These are phyloP conservation scores for Pseudonitzschia delicatissima DNA, from an alignment of 108 stramenopile species.

Conservation along the genomic window DNA sequence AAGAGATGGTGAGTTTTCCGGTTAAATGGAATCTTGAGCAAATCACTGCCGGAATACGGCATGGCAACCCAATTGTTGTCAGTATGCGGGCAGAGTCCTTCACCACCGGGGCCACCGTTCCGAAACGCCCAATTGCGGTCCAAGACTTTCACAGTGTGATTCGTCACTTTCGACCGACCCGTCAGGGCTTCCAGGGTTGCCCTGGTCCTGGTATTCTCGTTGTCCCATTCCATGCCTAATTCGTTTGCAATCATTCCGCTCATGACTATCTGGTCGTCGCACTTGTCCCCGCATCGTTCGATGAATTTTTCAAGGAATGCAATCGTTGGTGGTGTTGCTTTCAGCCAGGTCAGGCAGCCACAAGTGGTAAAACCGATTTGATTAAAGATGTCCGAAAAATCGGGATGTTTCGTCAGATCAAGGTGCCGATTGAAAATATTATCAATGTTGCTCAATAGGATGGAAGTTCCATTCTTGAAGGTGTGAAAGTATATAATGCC, in stretches of 20 bases:
- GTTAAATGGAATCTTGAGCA: too few species aligned
- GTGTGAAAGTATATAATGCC: slow-evolving; percentile 27
- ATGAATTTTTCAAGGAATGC: slow-evolving; percentile 30
- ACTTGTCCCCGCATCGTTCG: slow-evolving; percentile 25
- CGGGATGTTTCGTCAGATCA: neutral
- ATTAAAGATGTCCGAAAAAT: too few species aligned
- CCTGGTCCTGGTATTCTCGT: neutral
- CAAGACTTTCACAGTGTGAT: neutral
- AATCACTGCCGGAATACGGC: too few species aligned
- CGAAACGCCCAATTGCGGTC: neutral
- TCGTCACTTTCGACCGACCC: neutral
- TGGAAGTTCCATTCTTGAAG: slow-evolving; percentile 30
- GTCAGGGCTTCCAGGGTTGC: too few species aligned
- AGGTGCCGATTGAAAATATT: slow-evolving; percentile 39
- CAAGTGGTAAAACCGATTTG: slow-evolving; percentile 43
- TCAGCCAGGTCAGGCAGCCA: slow-evolving; percentile 44
- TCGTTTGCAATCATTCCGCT: slow-evolving; percentile 28
- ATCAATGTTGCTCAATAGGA: slow-evolving; percentile 50
- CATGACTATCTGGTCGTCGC: slow-evolving; percentile 53
- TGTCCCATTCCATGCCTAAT: slow-evolving; percentile 18
- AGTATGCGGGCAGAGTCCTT: neutral
- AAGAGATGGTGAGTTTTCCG: too few species aligned
- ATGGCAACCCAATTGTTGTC: neutral
- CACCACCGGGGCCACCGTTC: neutral
- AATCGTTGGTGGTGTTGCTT: slow-evolving; percentile 27